Conservation (phyloP, 164 flowering plant species). For the Berberis vulgaris region DNA sequence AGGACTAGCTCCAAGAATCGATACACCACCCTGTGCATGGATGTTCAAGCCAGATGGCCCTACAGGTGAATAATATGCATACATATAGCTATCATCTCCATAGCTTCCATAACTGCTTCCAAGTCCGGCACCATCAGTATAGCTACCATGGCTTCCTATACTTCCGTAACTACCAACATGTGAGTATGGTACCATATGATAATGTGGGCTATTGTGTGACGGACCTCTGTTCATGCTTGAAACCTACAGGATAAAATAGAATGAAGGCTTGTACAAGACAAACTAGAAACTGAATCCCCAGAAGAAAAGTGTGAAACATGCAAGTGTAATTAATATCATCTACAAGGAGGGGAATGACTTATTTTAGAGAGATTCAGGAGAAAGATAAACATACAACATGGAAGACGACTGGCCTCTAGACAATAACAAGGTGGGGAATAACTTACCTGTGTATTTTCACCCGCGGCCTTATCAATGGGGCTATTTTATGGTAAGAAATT, state of each 20-base stretch:
- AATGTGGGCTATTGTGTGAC: constrained; percentile 49
- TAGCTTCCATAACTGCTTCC: constrained; percentile 95
- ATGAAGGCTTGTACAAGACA: neutral
- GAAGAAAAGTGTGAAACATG: neutral
- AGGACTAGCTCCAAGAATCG: constrained; percentile 77
- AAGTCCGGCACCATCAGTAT: constrained; percentile 57
- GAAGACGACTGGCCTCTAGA: too few relatives aligned
- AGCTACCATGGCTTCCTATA: constrained; percentile 90
- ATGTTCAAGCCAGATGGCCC: constrained; percentile 71
- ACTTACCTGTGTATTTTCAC: too few relatives aligned
- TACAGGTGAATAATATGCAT: constrained; percentile 75
- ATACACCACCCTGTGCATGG: constrained; percentile 47
- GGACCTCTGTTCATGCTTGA: constrained; percentile 42
- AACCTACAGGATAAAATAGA: constrained; percentile 32
- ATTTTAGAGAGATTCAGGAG: too few relatives aligned
- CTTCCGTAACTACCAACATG: constrained; percentile 91
- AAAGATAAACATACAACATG: too few relatives aligned
- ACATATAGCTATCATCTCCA: constrained; percentile 57
- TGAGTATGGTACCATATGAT: constrained; percentile 46
- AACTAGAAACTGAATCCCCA: neutral
- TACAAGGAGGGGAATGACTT: too few relatives aligned
- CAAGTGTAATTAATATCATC: too few relatives aligned
- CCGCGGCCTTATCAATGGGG: too few relatives aligned
- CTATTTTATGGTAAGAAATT: too few relatives aligned
- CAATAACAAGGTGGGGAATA: too few relatives aligned